A percentile compares a stretch with the other conserved stretches of the same genome.
These are phyloP conservation scores for Parsonsia alboflavescens DNA, from an alignment of 257 asterid species.

Conservation along the genomic window DNA sequence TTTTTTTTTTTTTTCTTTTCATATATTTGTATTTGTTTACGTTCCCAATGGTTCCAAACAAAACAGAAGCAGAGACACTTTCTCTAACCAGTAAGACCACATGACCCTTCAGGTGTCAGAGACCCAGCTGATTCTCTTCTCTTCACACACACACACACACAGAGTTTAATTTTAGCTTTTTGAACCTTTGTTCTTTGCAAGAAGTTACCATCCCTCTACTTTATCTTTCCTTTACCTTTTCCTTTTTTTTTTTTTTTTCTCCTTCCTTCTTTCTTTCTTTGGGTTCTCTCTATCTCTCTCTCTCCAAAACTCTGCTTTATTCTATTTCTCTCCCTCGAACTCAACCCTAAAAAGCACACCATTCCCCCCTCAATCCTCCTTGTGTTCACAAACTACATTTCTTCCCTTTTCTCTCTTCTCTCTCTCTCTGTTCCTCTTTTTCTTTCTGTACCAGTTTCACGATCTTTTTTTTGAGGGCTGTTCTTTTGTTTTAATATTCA, in stretches of 20 bases:
- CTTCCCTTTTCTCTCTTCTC: constrained; percentile 26
- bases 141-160: constrained; percentile 4
- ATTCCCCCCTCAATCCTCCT: constrained; percentile 36
- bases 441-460: constrained; percentile 7
- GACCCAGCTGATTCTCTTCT: constrained; percentile 51
- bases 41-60: constrained; percentile 30
- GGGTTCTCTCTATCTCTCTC: constrained; percentile 29
- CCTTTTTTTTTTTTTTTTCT: constrained; percentile 9
- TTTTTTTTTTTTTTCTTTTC: too few species aligned
- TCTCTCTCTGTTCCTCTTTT: constrained; percentile 2
- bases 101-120: constrained; percentile 51
- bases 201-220: constrained; percentile 62
- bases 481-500: too few species aligned
- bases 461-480: too few species aligned
- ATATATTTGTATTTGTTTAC: constrained; percentile 20
- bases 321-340: constrained; percentile 48
- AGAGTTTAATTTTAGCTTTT: constrained; percentile 37
- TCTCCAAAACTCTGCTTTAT: constrained; percentile 66
- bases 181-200: constrained; percentile 62
- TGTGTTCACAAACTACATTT: constrained; percentile 51
- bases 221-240: constrained; percentile 28
- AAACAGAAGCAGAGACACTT: constrained; percentile 27
- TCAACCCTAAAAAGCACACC: constrained; percentile 38
- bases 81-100: constrained; percentile 29
- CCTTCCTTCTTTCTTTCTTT: constrained; percentile 16